These are phyloP conservation scores for Kuraishia hungarica DNA, from an alignment of 805 yeast genomes.

Conservation along the genomic window DNA sequence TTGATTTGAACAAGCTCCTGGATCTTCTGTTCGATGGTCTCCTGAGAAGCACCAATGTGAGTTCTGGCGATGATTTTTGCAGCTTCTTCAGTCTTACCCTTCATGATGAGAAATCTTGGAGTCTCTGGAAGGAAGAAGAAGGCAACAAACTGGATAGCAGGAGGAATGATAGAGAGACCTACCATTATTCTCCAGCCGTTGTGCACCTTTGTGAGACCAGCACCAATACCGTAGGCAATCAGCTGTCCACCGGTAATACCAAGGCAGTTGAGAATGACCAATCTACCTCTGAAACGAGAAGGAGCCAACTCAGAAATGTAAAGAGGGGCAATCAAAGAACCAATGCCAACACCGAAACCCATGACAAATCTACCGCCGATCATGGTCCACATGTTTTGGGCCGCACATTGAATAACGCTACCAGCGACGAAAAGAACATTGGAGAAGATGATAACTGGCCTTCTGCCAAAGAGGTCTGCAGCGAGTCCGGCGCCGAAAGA, in stretches of 20 bases:
- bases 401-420: conserved; percentile 74
- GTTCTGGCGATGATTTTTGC: conserved; percentile 53
- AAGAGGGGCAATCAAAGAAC: conserved; percentile 89
- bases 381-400: conserved; percentile 85
- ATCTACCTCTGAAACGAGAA: conserved; percentile 80
- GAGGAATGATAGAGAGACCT: conserved; percentile 85
- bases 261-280: conserved; percentile 80
- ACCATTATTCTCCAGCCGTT: conserved; percentile 94
- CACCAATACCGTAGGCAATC: conserved; percentile 89
- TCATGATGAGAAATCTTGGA: conserved; percentile 80
- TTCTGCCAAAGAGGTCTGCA: conserved; percentile 83
- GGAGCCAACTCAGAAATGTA: conserved; percentile 93
- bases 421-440: conserved; percentile 80
- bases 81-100: conserved; percentile 59
- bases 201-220: conserved; percentile 62
- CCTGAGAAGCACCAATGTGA: conserved; percentile 55
- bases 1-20: conserved; percentile 50
- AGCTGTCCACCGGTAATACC: conserved; percentile 95
- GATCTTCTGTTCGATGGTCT: conserved; percentile 57
- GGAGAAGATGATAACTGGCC: conserved; percentile 74
- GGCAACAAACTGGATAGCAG: conserved; percentile 64
- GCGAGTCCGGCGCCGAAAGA: conserved; percentile 70
- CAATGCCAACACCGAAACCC: conserved; percentile 96
- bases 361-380: conserved; percentile 82
- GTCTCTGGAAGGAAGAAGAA: conserved; percentile 91